Evolutionary conservation across 2,329 filamentous ascomycete species (phyloP).

Genomic region (Venturiaceae sp.): DNA sequence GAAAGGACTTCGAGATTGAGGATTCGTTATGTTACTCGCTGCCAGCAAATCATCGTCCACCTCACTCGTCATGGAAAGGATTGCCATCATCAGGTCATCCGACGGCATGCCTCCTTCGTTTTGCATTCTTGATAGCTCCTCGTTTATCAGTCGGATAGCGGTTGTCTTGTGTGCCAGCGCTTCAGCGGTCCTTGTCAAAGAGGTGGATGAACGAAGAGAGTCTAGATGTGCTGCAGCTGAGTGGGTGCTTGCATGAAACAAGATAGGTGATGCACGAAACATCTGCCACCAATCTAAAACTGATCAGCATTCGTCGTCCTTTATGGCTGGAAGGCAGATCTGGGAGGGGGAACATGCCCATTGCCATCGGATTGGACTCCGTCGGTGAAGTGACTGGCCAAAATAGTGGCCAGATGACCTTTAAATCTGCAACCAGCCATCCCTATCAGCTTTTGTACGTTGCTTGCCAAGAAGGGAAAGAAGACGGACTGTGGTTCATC

Average conservation of each 20-base stretch:
- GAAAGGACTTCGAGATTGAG: background rate
- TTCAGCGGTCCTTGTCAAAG: background rate
- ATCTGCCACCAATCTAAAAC: background rate
- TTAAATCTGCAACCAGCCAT: too few relatives aligned
- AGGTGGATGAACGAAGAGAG: background rate
- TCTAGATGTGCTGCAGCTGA: background rate
- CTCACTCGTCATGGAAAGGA: conserved; percentile 1
- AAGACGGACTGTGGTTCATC: background rate
- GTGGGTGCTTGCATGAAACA: background rate
- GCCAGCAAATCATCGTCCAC: background rate
- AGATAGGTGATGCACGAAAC: background rate
- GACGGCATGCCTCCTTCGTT: background rate
- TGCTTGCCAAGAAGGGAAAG: too few relatives aligned
- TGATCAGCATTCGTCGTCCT: background rate
- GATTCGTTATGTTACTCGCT: background rate
- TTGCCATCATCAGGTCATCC: background rate
- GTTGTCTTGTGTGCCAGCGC: background rate
- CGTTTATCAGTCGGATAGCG: background rate
- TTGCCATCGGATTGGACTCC: background rate
- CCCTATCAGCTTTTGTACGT: too few relatives aligned
- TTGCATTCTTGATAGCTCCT: background rate
- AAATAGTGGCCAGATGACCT: conserved; percentile 1
- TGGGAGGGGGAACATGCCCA: too few relatives aligned
- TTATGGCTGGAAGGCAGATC: background rate
- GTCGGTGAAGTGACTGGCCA: background rate